Evolutionary conservation across 164 flowering plant species (phyloP).

Genomic region (Pachysandra terminalis): DNA sequence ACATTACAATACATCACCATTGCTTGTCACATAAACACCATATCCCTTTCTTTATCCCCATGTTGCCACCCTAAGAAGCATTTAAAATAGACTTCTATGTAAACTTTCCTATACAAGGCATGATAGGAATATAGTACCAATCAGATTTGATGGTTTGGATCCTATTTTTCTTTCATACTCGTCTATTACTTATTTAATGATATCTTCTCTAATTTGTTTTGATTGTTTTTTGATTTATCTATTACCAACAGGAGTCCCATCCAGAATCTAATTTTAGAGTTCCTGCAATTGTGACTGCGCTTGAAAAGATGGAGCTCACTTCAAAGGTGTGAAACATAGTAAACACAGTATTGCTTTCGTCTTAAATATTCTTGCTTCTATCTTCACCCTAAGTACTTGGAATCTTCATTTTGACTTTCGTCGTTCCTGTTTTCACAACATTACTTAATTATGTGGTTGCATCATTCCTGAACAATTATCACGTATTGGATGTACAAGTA

Average conservation of each 20-base stretch:
- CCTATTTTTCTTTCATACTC: neutral
- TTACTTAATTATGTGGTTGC: too few relatives aligned
- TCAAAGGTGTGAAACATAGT: constrained; percentile 45
- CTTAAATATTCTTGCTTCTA: neutral
- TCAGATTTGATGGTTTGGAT: neutral
- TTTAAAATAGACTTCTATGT: too few relatives aligned
- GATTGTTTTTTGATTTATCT: constrained; percentile 3
- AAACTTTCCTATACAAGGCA: too few relatives aligned
- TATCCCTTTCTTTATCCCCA: too few relatives aligned
- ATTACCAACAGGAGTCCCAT: constrained; percentile 62
- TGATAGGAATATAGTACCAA: neutral
- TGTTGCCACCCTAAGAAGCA: too few relatives aligned
- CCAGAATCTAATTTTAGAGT: constrained; percentile 84
- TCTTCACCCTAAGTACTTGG: neutral
- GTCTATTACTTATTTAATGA: neutral
- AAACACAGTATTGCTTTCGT: neutral
- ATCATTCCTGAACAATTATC: too few relatives aligned
- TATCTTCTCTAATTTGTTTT: neutral
- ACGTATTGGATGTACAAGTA: too few relatives aligned
- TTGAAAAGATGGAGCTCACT: constrained; percentile 69
- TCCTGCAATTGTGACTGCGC: constrained; percentile 73
- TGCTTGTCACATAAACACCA: too few relatives aligned
- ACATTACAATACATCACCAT: too few relatives aligned
- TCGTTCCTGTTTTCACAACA: too few relatives aligned
- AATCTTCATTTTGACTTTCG: too few relatives aligned